These are phyloP conservation scores for Umbelopsis sp. DNA, from an alignment of 192 early-diverging fungal genomes.

Conservation along the genomic window DNA sequence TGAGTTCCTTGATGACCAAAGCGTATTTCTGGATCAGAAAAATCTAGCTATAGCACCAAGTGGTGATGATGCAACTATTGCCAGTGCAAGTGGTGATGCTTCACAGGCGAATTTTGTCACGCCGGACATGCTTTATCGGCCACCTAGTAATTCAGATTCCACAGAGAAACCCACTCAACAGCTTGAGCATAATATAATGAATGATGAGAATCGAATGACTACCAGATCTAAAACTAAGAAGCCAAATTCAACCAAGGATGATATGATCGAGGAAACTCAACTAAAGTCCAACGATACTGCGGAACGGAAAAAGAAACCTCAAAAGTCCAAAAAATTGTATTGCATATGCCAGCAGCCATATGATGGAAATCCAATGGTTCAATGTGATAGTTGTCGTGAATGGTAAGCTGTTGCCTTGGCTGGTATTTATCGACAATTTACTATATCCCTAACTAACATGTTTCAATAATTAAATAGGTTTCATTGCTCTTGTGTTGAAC, in stretches of 20 bases:
- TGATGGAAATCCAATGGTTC: constrained; percentile 75
- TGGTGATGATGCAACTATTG: background rate
- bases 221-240: background rate
- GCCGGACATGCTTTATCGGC: constrained; percentile 2
- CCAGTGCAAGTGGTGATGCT: background rate
- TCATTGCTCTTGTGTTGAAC: constrained; percentile 38
- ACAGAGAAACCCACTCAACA: background rate
- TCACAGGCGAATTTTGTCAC: background rate
- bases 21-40: background rate
- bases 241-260: background rate
- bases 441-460: background rate
- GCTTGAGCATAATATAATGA: background rate
- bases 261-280: background rate
- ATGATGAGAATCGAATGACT: constrained; percentile 1
- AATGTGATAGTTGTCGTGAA: constrained; percentile 73
- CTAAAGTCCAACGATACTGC: background rate
- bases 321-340: constrained; percentile 58
- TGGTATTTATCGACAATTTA: background rate
- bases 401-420: constrained; percentile 55
- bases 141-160: background rate
- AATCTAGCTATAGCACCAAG: too few species aligned
- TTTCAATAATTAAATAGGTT: constrained; percentile 25
- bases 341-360: constrained; percentile 73
- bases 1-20: background rate
- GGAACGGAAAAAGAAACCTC: constrained; percentile 19